These are phyloP conservation scores for Amoebophrya sp. DNA, from an alignment of 169 alveolate species.

Conservation along the genomic window DNA sequence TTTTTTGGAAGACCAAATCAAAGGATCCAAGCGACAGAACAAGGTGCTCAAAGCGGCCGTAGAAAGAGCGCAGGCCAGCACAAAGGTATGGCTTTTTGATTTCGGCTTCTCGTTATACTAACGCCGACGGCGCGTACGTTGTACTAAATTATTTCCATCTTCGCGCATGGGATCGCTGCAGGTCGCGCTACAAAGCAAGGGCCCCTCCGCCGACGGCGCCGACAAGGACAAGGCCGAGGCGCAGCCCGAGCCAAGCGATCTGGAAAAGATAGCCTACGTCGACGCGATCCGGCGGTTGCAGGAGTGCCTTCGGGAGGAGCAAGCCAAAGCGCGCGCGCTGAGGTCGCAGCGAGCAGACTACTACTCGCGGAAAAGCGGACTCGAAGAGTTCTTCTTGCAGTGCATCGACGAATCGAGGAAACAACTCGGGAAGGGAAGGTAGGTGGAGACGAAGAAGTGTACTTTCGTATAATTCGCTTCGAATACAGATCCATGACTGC, in stretches of 20 bases:
- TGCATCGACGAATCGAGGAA: neutral
- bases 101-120: neutral
- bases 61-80: neutral
- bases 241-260: neutral
- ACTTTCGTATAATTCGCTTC: too few species aligned
- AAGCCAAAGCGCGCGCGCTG: neutral
- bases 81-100: neutral
- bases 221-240: neutral
- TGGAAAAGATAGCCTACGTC: neutral
- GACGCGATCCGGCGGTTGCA: too few species aligned
- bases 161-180: neutral
- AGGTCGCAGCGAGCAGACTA: neutral
- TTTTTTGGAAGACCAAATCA: slow-evolving; percentile 31
- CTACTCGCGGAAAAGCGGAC: neutral
- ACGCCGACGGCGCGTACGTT: neutral
- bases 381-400: neutral
- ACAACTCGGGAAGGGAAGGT: neutral
- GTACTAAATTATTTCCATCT: neutral
- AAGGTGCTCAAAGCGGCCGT: neutral
- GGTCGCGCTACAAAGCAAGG: neutral
- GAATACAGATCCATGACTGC: too few species aligned
- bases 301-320: neutral
- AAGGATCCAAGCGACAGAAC: slow-evolving; percentile 14
- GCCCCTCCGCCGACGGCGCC: neutral
- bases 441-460: too few species aligned